phyloP scores from a whole-genome alignment of 1,284 basidiomycete genomes.

The Butyriboletus appendiculatus region DNA sequence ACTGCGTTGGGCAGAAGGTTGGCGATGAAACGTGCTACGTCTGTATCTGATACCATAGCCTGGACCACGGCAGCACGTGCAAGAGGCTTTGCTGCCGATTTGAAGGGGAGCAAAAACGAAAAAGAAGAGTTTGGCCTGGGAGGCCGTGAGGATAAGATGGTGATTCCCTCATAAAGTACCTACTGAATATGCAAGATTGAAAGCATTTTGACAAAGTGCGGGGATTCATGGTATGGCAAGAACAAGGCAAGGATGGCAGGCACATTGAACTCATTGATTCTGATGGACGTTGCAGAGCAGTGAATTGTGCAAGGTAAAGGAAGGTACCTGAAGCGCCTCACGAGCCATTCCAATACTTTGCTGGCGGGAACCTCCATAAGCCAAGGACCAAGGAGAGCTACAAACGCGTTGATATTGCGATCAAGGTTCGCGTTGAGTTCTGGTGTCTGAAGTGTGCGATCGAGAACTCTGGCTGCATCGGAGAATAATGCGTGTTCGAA shows the following conservation, averaged over 20 bases:
- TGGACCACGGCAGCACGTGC: constrained; percentile 67
- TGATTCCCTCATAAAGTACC: constrained; percentile 21
- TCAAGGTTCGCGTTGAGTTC: constrained; percentile 69
- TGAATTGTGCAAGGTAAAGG: background rate
- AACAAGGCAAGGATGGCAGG: constrained; percentile 81
- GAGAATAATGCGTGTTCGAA: constrained; percentile 85
- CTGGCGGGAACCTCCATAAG: constrained; percentile 82
- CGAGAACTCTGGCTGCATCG: constrained; percentile 71
- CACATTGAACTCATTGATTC: constrained; percentile 94
- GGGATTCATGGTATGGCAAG: constrained; percentile 93
- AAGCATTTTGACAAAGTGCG: constrained; percentile 93
- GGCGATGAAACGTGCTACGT: constrained; percentile 73
- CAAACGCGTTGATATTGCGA: constrained; percentile 59
- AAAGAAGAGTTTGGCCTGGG: constrained; percentile 51
- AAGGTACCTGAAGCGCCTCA: constrained; percentile 84
- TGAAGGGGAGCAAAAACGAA: constrained; percentile 74
- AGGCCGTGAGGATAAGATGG: constrained; percentile 6
- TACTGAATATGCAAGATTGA: constrained; percentile 82
- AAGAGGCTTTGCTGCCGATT: constrained; percentile 73
- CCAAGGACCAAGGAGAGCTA: constrained; percentile 77
- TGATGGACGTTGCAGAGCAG: constrained; percentile 33
- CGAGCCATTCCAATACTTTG: constrained; percentile 96
- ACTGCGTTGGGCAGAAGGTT: constrained; percentile 63
- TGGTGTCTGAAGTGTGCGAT: constrained; percentile 78
- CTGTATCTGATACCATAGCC: constrained; percentile 72